Evolutionary conservation across 305 asterid species (phyloP), one percentile per base, ranked within the genome.

Genomic region (Withania somnifera): DNA sequence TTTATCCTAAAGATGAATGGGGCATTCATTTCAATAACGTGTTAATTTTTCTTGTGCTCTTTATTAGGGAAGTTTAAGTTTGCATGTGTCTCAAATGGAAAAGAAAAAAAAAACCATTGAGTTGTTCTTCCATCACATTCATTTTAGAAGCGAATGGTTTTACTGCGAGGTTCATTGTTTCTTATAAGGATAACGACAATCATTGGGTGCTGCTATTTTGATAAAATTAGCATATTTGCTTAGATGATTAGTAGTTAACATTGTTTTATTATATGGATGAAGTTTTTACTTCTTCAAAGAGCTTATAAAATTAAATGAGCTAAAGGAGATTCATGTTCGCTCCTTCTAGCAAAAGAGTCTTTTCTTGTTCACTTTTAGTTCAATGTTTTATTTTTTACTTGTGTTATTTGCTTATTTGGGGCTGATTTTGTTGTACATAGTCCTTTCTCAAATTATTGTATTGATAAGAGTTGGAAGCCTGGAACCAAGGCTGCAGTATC

Each of bases 251-350:
- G 78, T 47, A 9, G 26, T 15, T 75, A 9, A 75, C 45, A 50
- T 50, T 4, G 28, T 75, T 75, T 75, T 24, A 47, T 73, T 26
- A 58, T 7, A 17, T 75, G 26, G 80, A 75, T 86, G 83, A 96
- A 94, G 97, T 84, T 91, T 95, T 50, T 94, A 91, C 86, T 95
- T 95, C 97, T 90, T 95, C 83, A 89, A 90, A 86, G 97, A 97
- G 84, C 92, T 94, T 45, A 89, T 92, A 91, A 84, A 90, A 95
- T 84, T 91, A 91, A 87, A 83, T 90, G 85, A 81, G 53, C 61
- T 90, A 89, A 89, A 56, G 83, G 82, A 82, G 81, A 73, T 19
- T 36, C 51, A 66, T 66, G 10, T 66, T n/a, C 15, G 47, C 10
- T 24, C 26, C 8, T 64, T 32, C 75, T 17, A 17, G 26, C 15